Evolutionary conservation across 495 filamentous ascomycete genomes (phyloP).

Genomic region (Penicillium arizonense): DNA sequence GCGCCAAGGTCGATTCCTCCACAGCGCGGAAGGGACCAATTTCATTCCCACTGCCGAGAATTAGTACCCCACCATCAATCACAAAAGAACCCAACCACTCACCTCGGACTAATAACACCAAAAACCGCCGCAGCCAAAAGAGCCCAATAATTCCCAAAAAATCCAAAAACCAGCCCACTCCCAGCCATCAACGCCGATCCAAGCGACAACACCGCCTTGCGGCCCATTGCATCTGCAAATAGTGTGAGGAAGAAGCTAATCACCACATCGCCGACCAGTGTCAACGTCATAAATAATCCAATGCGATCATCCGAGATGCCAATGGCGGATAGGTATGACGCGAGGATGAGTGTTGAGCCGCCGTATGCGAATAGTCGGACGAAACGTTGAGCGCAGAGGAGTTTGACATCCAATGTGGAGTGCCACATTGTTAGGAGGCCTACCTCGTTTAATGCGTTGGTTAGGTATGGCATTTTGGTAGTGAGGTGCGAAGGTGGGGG

Average conservation of each 20-base stretch:
- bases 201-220: conserved; percentile 64
- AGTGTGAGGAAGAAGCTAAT: conserved; percentile 76
- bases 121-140: conserved; percentile 71
- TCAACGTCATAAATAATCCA: conserved; percentile 86
- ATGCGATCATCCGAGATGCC: conserved; percentile 67
- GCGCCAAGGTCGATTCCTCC: conserved; percentile 79
- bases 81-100: conserved; percentile 11
- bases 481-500: no score
- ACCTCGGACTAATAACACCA: conserved; percentile 78
- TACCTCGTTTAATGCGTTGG: conserved; percentile 31
- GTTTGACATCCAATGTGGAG: conserved; percentile 60
- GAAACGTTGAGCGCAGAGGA: conserved; percentile 72
- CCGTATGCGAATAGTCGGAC: conserved; percentile 81
- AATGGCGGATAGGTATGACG: conserved; percentile 64
- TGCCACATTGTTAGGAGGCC: conserved; percentile 41
- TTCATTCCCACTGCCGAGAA: conserved; percentile 61
- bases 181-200: conserved; percentile 68
- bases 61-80: conserved; percentile 10
- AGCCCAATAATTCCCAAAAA: conserved; percentile 70
- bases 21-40: conserved; percentile 81
- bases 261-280: conserved; percentile 73
- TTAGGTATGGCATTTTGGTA: background rate
- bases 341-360: conserved; percentile 71
- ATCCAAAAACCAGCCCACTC: conserved; percentile 67
- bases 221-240: conserved; percentile 70